phyloP scores from a whole-genome alignment of 1,284 basidiomycete genomes.

The Sanghuangporus sanghuang region DNA sequence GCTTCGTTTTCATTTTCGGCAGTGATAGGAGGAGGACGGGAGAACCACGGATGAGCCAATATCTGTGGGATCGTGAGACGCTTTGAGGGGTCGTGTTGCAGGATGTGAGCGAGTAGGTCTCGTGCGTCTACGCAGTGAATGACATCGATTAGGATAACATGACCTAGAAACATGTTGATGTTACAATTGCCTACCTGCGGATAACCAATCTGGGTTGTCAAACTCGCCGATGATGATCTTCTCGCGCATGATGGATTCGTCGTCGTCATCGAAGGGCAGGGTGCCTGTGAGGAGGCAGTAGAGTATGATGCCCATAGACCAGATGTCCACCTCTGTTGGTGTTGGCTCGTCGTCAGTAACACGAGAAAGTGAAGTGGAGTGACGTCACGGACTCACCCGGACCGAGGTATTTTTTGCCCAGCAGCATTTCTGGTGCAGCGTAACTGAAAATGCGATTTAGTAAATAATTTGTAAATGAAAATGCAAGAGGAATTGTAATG shows the following conservation, averaged over 20 bases:
- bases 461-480: background rate
- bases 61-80: conserved; percentile 84
- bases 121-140: conserved; percentile 60
- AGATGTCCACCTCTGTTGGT: conserved; percentile 85
- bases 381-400: conserved; percentile 50
- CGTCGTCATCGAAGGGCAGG: conserved; percentile 96
- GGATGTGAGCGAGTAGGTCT: conserved; percentile 72
- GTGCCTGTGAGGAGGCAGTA: conserved; percentile 93
- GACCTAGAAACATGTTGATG: background rate
- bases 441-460: conserved; percentile 35
- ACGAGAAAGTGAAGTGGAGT: conserved; percentile 20
- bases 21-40: background rate
- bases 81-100: conserved; percentile 75
- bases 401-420: conserved; percentile 86
- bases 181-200: conserved; percentile 50
- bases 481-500: background rate
- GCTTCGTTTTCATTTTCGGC: conserved; percentile 12
- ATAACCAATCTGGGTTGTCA: conserved; percentile 90
- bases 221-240: conserved; percentile 87
- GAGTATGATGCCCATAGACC: conserved; percentile 95
- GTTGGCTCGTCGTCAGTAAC: background rate
- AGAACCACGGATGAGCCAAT: conserved; percentile 88
- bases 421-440: conserved; percentile 93
- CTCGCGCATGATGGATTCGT: conserved; percentile 84
- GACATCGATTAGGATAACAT: background rate